These are phyloP conservation scores for Radiomyces spectabilis DNA, from an alignment of 192 early-diverging fungal species.

Conservation along the genomic window DNA sequence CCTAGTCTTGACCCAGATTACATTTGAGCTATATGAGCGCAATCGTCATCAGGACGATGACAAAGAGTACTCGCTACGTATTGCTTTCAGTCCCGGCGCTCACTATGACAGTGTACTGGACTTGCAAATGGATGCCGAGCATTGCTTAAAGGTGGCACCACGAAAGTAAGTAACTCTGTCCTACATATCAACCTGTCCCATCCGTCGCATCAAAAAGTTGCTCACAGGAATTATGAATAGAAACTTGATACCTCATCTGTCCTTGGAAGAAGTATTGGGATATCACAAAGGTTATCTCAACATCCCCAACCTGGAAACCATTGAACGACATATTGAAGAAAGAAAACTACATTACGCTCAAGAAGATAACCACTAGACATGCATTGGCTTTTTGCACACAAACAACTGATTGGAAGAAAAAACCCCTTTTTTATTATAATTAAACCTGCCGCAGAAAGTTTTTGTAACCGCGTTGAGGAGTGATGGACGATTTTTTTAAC, in stretches of 20 bases:
- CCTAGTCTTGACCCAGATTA: constrained; percentile 90
- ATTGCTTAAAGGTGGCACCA: constrained; percentile 77
- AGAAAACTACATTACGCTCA: constrained; percentile 26
- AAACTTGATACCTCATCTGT: constrained; percentile 84
- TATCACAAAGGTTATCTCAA: constrained; percentile 49
- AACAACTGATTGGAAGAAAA: neutral
- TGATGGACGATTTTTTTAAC: neutral
- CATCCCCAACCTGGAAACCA: constrained; percentile 25
- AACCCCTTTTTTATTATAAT: neutral
- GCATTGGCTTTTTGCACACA: neutral
- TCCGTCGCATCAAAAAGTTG: no score
- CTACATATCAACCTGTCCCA: no score
- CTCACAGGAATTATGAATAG: constrained; percentile 29
- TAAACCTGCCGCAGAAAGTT: neutral
- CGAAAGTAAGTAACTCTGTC: constrained; percentile 58
- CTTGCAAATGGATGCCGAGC: constrained; percentile 75
- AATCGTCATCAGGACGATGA: constrained; percentile 39
- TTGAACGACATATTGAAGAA: constrained; percentile 26
- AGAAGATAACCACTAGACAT: constrained; percentile 18
- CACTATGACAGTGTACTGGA: constrained; percentile 88
- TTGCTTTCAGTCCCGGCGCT: constrained; percentile 88
- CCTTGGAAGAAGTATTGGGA: constrained; percentile 60
- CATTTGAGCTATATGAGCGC: constrained; percentile 93
- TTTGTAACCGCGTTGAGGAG: no score
- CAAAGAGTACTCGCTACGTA: constrained; percentile 82